Evolutionary conservation across 2,329 filamentous ascomycete species (phyloP), one percentile per base, ranked within the genome.

Genomic region (Mycogone perniciosa): DNA sequence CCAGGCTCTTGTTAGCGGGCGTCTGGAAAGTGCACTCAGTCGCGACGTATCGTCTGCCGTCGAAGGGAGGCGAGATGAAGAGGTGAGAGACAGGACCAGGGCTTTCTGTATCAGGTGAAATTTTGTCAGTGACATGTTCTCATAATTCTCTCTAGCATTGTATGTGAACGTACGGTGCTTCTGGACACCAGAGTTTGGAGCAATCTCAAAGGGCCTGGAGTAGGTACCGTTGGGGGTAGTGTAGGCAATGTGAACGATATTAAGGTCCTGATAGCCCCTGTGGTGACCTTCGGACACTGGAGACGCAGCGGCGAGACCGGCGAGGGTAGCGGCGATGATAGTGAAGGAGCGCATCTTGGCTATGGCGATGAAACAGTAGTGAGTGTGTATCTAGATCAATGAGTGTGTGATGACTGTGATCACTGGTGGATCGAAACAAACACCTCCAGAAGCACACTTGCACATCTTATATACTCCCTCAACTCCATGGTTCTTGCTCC

Each of bases 271-370:
- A 6, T 38, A 31, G 20, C 20, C 20, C 20, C 3, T 20, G 1
- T 44, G 38, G 38, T 31, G 50, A 44, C 10, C 6, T n/a, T 20
- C 20, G 2, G 3, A 20, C 20, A 34, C 10, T 9, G 50, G 44
- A 11, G 39, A 31, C 26, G 50, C 50, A 11, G 39, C 40, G 35
- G 40, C 29, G 8, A 52, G 33, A 39, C 50, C 50, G 4, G 45
- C 29, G 6, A 52, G 20, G 34, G 39, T 29, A 33, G 44, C 44
- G 30, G 40, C 50, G 11, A 47, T 30, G 38, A 52, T 29, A 13
- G 34, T 40, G 13, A 45, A 50, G 37, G 37, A 52, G 34, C 45
- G 50, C 50, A 52, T 52, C 6, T 27, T 52, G 39, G 33, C 30
- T 6, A 5, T 8, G 7, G 5, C 41, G 8, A 4, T 20, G 7